These are phyloP conservation scores for Nicotiana otophora DNA, from an alignment of 257 asterid genomes.

Conservation along the genomic window DNA sequence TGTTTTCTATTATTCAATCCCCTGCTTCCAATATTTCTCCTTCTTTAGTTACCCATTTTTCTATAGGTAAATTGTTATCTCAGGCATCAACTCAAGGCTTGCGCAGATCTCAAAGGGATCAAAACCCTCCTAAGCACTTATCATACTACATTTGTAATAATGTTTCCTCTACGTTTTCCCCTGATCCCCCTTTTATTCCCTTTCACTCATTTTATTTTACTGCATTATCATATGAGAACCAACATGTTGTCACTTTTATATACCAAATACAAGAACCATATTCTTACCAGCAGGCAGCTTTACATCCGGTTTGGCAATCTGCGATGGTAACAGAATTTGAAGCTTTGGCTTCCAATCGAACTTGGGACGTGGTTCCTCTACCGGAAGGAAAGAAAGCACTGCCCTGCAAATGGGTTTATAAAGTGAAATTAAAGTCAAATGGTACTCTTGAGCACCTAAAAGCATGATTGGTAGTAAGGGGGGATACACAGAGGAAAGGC, in stretches of 20 bases:
- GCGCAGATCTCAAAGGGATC: not conserved
- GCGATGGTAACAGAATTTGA: not conserved
- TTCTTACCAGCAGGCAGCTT: not conserved
- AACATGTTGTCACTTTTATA: not conserved
- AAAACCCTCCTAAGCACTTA: not conserved
- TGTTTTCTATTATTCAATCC: no score
- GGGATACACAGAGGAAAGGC: not conserved
- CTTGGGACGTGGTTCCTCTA: not conserved
- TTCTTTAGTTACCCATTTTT: no score
- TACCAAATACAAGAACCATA: not conserved
- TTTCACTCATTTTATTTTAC: not conserved
- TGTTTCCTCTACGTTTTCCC: not conserved
- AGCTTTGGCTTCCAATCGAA: not conserved
- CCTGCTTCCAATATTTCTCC: no score
- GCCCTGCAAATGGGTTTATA: no score
- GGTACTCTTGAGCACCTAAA: no score
- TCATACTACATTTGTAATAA: no score
- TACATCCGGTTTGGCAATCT: not conserved
- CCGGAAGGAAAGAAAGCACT: no score
- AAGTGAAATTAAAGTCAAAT: no score
- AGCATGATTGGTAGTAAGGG: not conserved
- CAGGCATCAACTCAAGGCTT: no score
- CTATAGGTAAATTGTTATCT: not conserved
- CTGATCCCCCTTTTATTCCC: no score
- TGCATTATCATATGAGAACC: not conserved